Conservation (phyloP, 2,329 filamentous ascomycete genomes). For the Didymellaceae sp. region DNA sequence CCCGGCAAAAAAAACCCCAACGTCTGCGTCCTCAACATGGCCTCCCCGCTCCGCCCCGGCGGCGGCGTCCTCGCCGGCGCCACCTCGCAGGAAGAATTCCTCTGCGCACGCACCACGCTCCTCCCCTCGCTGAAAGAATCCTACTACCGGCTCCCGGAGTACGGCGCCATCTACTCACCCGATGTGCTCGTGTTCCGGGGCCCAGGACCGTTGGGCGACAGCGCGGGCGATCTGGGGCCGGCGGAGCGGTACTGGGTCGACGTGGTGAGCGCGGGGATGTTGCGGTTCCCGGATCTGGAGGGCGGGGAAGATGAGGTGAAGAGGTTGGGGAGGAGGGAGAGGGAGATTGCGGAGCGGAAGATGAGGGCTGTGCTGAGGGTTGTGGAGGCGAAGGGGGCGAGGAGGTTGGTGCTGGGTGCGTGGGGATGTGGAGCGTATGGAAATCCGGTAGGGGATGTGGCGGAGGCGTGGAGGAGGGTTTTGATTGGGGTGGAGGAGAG, state of each 20-base stretch:
- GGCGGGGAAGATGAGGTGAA: conserved; percentile 50
- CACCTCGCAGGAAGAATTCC: conserved; percentile 66
- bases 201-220: conserved; percentile 31
- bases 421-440: conserved; percentile 71
- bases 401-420: conserved; percentile 64
- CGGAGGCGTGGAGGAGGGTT: conserved; percentile 59
- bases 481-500: conserved; percentile 11
- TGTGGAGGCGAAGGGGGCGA: conserved; percentile 51
- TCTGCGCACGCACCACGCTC: conserved; percentile 67
- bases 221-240: conserved; percentile 51
- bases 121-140: conserved; percentile 64
- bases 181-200: conserved; percentile 67
- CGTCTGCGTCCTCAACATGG: conserved; percentile 68
- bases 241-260: conserved; percentile 65
- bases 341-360: conserved; percentile 60
- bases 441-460: conserved; percentile 66
- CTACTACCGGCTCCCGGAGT: conserved; percentile 66
- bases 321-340: conserved; percentile 52
- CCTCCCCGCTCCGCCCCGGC: conserved; percentile 65
- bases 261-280: conserved; percentile 64
- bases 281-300: conserved; percentile 62
- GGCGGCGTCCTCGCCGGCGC: conserved; percentile 67
- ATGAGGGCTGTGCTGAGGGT: conserved; percentile 66
- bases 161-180: conserved; percentile 62
- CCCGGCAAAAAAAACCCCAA: conserved; percentile 28